Evolutionary conservation across 441 rosid genomes (phyloP).

Genomic region (Gossypium gossypioides): DNA sequence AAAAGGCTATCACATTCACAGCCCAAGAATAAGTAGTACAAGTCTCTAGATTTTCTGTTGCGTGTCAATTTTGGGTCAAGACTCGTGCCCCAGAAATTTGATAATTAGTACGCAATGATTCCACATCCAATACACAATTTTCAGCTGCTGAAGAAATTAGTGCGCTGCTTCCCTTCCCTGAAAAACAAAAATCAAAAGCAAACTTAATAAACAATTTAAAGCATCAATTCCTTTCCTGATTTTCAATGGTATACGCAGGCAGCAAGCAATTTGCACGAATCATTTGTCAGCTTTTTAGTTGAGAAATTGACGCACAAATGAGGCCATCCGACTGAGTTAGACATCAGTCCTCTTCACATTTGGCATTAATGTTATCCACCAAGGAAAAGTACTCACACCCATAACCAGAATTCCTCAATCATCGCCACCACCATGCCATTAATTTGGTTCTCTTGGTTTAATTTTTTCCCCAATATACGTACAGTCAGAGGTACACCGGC

Average conservation of each 20-base stretch:
- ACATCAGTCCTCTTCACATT: neutral
- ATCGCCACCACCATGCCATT: conserved; percentile 37
- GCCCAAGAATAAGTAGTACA: too few relatives aligned
- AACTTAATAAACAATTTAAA: too few relatives aligned
- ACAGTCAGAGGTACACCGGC: neutral
- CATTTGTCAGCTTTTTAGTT: neutral
- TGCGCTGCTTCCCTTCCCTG: too few relatives aligned
- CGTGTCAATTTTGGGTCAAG: neutral
- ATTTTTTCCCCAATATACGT: neutral
- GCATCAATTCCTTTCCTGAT: too few relatives aligned
- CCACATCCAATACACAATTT: neutral
- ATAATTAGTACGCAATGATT: neutral
- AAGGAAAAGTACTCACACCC: neutral
- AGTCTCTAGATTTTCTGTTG: neutral
- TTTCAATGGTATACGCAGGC: too few relatives aligned
- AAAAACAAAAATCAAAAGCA: too few relatives aligned
- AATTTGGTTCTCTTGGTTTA: neutral
- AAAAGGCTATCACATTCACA: too few relatives aligned
- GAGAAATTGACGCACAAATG: neutral
- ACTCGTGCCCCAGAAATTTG: neutral
- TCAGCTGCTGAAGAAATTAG: too few relatives aligned
- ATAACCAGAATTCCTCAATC: conserved; percentile 30
- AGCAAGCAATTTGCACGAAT: too few relatives aligned
- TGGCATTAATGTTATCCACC: neutral
- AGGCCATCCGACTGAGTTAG: neutral